phyloP scores from a whole-genome alignment of 305 asterid species.

The Caryopteris hybrid region DNA sequence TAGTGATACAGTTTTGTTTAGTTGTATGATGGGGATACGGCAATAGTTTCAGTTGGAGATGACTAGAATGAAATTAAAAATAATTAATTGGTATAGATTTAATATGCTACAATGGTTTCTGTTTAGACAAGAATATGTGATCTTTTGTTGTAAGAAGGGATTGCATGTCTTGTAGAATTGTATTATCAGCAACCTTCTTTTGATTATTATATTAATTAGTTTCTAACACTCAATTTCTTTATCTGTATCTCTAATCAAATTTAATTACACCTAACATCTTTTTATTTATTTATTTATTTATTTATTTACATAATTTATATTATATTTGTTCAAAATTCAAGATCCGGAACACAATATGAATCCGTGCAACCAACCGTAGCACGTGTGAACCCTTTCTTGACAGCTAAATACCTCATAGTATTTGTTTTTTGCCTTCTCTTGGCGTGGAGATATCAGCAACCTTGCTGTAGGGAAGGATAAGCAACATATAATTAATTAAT shows the following conservation, averaged over 20 bases:
- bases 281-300: no score
- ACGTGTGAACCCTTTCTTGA: no score
- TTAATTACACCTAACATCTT: no score
- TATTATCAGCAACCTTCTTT: neutral
- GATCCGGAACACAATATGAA: no score
- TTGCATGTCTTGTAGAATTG: neutral
- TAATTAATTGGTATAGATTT: neutral
- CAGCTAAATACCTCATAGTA: no score
- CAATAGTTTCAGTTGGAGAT: slow-evolving; percentile 2
- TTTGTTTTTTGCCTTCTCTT: no score
- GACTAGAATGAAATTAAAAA: neutral
- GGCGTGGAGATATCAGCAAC: no score
- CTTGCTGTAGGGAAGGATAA: no score
- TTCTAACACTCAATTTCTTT: neutral
- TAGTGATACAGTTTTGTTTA: neutral
- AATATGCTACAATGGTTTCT: neutral
- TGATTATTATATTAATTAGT: neutral
- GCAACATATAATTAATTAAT: no score
- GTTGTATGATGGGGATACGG: neutral
- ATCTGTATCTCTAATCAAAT: neutral
- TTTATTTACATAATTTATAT: no score
- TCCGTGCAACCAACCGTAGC: no score
- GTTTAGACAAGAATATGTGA: neutral
- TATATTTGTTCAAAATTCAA: no score
- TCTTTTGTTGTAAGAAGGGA: neutral